Evolutionary conservation across 495 filamentous ascomycete genomes (phyloP).

Genomic region (Tricharina praecox): DNA sequence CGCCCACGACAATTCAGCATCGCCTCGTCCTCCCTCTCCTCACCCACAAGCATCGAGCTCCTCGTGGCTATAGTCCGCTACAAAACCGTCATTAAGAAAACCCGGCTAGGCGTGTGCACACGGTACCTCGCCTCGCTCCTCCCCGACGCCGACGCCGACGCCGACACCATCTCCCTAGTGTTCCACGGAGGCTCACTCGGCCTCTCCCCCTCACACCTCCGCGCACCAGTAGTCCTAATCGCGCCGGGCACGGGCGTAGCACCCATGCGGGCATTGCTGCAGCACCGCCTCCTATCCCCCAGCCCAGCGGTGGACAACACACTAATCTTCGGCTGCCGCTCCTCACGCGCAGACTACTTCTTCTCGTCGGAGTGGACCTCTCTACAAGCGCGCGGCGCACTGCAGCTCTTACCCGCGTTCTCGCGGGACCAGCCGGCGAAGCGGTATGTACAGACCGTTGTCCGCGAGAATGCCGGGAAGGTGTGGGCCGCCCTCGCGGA

Average conservation of each 20-base stretch:
- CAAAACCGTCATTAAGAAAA: conserved; percentile 68
- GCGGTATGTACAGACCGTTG: conserved; percentile 75
- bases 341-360: conserved; percentile 54
- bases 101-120: conserved; percentile 77
- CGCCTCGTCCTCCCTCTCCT: conserved; percentile 30
- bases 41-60: conserved; percentile 46
- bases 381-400: conserved; percentile 28
- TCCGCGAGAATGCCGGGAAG: conserved; percentile 41
- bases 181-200: conserved; percentile 13
- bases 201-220: conserved; percentile 26
- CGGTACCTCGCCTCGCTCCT: conserved; percentile 55
- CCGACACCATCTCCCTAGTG: conserved; percentile 38
- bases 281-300: conserved; percentile 38
- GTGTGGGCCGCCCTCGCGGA: conserved; percentile 44
- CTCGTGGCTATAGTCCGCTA: conserved; percentile 87
- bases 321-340: conserved; percentile 63
- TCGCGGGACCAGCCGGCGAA: conserved; percentile 59
- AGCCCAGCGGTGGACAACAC: conserved; percentile 17
- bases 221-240: conserved; percentile 55
- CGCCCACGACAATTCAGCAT: conserved; percentile 77
- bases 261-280: conserved; percentile 64
- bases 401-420: conserved; percentile 54
- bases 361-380: conserved; percentile 57
- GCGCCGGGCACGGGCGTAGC: conserved; percentile 85
- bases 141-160: conserved; percentile 42